These are phyloP conservation scores for Alternaria conjuncta DNA, from an alignment of 2,329 filamentous ascomycete species.

Conservation along the genomic window DNA sequence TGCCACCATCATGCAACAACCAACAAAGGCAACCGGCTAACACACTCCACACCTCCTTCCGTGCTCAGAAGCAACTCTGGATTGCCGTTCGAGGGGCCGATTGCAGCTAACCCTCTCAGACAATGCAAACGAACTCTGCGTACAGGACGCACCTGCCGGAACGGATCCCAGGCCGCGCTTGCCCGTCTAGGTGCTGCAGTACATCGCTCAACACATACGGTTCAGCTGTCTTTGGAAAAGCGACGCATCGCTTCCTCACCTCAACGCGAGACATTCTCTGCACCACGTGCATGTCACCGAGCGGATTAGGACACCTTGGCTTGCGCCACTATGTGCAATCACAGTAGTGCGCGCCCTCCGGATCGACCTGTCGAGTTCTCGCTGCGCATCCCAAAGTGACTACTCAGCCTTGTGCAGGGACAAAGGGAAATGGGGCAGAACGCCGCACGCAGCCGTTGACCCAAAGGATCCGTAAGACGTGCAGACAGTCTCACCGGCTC, in stretches of 20 bases:
- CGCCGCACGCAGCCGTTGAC: slow-evolving; percentile 28
- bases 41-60: slow-evolving; percentile 11
- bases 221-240: slow-evolving; percentile 6
- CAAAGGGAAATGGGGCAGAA: slow-evolving; percentile 15
- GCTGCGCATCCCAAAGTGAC: not conserved
- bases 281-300: slow-evolving; percentile 20
- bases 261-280: slow-evolving; percentile 11
- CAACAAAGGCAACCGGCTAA: slow-evolving; percentile 17
- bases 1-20: slow-evolving; percentile 30
- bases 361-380: not conserved
- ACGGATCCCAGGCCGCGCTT: not conserved
- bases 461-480: slow-evolving; percentile 21
- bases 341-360: not conserved
- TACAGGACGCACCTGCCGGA: slow-evolving; percentile 16
- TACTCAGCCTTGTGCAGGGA: slow-evolving; percentile 18
- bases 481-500: slow-evolving; percentile 35
- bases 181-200: slow-evolving; percentile 6
- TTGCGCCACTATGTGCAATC: slow-evolving; percentile 11
- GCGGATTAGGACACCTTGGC: slow-evolving; percentile 12
- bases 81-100: slow-evolving; percentile 16
- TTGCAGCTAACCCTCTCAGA: slow-evolving; percentile 19
- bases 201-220: slow-evolving; percentile 11
- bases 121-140: slow-evolving; percentile 14
- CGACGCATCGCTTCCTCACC: slow-evolving; percentile 2
- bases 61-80: slow-evolving; percentile 10